phyloP scores from a whole-genome alignment of 805 yeast genomes.

The Debaryomyces hansenii region DNA sequence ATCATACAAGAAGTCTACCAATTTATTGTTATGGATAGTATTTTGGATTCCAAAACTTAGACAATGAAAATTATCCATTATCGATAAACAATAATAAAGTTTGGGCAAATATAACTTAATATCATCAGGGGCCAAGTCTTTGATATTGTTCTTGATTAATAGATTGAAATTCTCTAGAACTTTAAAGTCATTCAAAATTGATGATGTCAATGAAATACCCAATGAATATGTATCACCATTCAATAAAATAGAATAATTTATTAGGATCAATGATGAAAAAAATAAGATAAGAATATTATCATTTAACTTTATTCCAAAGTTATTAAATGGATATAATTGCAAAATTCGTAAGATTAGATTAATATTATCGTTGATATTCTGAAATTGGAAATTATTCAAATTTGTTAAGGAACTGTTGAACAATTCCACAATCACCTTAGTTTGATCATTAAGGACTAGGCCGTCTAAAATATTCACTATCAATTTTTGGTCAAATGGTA shows the following conservation, averaged over 20 bases:
- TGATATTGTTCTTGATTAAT: conserved; percentile 29
- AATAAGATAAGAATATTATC: conserved; percentile 28
- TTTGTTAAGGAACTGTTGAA: conserved; percentile 42
- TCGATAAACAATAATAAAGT: conserved; percentile 46
- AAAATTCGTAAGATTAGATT: conserved; percentile 34
- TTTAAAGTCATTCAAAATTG: conserved; percentile 60
- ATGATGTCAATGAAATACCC: conserved; percentile 51
- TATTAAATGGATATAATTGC: conserved; percentile 34
- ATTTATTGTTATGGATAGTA: conserved; percentile 5
- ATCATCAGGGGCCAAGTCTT: conserved; percentile 18
- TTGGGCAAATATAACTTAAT: conserved; percentile 36
- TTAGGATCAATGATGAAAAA: conserved; percentile 29
- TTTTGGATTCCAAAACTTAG: conserved; percentile 35
- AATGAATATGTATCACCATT: conserved; percentile 62
- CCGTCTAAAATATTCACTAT: conserved; percentile 18
- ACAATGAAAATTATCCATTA: conserved; percentile 35
- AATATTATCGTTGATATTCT: conserved; percentile 32
- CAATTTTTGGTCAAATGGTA: conserved; percentile 36
- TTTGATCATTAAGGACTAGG: conserved; percentile 24
- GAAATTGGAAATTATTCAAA: conserved; percentile 35
- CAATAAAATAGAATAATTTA: conserved; percentile 57
- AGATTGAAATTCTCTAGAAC: conserved; percentile 46
- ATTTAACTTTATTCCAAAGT: conserved; percentile 16
- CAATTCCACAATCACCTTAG: conserved; percentile 35
- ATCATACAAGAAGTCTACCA: conserved; percentile 7